Evolutionary conservation across 345 rosid species (phyloP), one percentile per base, ranked within the genome.

Genomic region (Xanthoceras sorbifolium): DNA sequence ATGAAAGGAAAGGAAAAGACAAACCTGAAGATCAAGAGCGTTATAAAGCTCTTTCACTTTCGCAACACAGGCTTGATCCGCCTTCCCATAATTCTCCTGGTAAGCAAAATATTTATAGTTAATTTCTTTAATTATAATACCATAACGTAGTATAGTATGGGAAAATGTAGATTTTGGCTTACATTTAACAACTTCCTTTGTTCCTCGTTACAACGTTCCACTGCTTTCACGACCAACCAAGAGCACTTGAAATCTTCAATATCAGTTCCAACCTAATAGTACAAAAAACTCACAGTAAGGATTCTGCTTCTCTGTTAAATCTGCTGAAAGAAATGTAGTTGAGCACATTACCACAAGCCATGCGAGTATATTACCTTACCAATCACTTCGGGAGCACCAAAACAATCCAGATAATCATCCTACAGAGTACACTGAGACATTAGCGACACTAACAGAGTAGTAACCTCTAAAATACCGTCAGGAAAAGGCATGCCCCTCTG

Each of bases 321-420:
- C 5, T 11, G 22, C 42, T 6, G 28, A 74, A 64, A 18, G 7
- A 3, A 2, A 12, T 25, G 26, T 7, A 14, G 48, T 40, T 1
- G 4, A 76, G 26, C 29, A 55, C 17, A 34, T 22, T n/a, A 67
- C 11, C 31, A 22, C 18, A 31, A 40, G 77, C 20, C 60, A 34
- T 1, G 50, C 9, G 12, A 48, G 44, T 9, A 46, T 34, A 64
- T 32, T 71, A 86, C 88, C 88, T 86, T 86, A 34, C 88, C 88
- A 67, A 79, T 81, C 50, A 80, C 83, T 76, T 81, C 70, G 34
- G 82, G 83, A 67, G 80, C 82, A 71, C 88, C 88, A 71, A 73
- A 83, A 73, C 83, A 86, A 77, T 86, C 88, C 78, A 86, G 76
- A 61, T 71, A 86, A 79, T 86, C 88, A 86, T 86, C 88, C 88